Conservation (phyloP, 1,284 basidiomycete genomes). For the Rhodotorula sp. region DNA sequence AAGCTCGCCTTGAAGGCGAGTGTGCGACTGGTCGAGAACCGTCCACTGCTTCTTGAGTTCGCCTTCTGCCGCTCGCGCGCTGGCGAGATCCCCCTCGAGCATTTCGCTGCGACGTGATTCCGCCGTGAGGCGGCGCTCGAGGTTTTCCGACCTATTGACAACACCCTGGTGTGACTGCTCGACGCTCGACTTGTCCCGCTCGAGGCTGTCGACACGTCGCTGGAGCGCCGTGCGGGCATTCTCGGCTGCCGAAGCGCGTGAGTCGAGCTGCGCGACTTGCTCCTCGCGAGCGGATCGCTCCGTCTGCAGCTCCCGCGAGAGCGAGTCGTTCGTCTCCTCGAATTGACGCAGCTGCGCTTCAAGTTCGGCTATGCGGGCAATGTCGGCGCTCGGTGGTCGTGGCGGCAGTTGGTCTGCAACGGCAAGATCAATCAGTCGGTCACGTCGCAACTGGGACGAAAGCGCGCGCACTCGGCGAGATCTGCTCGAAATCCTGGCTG, state of each 20-base stretch:
- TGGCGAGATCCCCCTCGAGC: conserved; percentile 26
- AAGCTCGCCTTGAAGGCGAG: conserved; percentile 28
- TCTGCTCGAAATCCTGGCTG: conserved; percentile 63
- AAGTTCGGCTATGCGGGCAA: conserved; percentile 60
- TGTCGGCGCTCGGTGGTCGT: conserved; percentile 41
- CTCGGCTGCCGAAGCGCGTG: conserved; percentile 12
- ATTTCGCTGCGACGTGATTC: conserved; percentile 16
- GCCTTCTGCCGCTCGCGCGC: conserved; percentile 14
- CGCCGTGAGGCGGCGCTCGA: not conserved
- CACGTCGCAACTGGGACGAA: not conserved
- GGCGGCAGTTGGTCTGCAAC: conserved; percentile 7
- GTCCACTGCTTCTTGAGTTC: conserved; percentile 64
- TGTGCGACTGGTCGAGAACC: conserved; percentile 26
- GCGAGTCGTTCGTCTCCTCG: conserved; percentile 68
- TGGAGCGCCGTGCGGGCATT: not conserved
- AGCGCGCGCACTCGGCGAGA: conserved; percentile 52
- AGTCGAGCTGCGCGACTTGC: conserved; percentile 33
- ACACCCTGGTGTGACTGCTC: not conserved
- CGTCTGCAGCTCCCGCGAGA: conserved; percentile 60
- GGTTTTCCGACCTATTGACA: not conserved
- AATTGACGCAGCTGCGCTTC: conserved; percentile 69
- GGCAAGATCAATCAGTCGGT: not conserved
- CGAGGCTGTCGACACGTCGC: not conserved
- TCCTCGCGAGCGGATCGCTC: conserved; percentile 38
- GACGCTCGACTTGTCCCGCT: not conserved